Evolutionary conservation across 352 stramenopile species (phyloP).

Genomic region (Phytophthora fragariaefolia): DNA sequence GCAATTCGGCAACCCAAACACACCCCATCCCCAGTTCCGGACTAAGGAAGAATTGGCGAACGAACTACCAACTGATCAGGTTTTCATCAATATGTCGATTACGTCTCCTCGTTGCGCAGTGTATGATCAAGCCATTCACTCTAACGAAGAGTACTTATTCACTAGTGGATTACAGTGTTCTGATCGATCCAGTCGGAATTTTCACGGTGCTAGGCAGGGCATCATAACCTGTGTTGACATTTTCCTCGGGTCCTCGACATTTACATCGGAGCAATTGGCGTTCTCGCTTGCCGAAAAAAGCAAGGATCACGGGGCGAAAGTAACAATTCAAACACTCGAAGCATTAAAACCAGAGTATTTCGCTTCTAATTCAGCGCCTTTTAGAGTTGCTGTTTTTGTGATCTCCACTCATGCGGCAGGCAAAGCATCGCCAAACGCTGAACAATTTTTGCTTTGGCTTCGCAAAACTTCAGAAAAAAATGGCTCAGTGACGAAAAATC

Average conservation of each 20-base stretch:
- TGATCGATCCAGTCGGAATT: neutral
- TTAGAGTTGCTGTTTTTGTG: constrained; percentile 76
- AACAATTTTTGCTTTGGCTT: constrained; percentile 29
- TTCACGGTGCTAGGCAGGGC: neutral
- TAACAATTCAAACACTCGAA: constrained; percentile 19
- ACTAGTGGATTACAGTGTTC: too few species aligned
- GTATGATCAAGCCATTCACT: too few species aligned
- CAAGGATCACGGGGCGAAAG: constrained; percentile 53
- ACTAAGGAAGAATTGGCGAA: too few species aligned
- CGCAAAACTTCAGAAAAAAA: constrained; percentile 4
- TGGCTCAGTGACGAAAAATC: neutral
- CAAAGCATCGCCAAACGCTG: constrained; percentile 69
- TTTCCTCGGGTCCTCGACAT: constrained; percentile 92
- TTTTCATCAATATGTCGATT: too few species aligned
- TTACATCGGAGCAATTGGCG: constrained; percentile 92
- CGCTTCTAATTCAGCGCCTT: constrained; percentile 31
- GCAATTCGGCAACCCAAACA: neutral
- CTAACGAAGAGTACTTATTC: neutral
- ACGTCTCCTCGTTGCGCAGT: too few species aligned
- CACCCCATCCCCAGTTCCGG: too few species aligned
- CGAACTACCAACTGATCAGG: too few species aligned
- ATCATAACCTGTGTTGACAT: constrained; percentile 56
- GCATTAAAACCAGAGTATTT: constrained; percentile 53
- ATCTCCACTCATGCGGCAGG: constrained; percentile 94
- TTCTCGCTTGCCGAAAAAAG: constrained; percentile 54